Evolutionary conservation across 2,329 filamentous ascomycete species (phyloP), one percentile per base, ranked within the genome.

Genomic region (Neonectria coccinea): DNA sequence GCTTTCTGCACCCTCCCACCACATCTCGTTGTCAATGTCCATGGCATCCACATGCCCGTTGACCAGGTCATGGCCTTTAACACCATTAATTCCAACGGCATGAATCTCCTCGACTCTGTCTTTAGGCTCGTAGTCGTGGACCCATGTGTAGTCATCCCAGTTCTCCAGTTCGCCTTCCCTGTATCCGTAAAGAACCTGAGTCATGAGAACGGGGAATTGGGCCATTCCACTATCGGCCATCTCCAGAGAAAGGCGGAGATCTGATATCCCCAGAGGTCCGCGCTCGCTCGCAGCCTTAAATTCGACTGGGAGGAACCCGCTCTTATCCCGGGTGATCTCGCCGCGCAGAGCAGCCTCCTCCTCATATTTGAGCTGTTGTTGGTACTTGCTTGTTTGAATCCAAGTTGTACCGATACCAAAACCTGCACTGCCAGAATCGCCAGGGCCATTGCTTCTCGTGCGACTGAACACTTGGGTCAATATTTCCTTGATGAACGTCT

Each of bases 301-400:
- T 78, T 97, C 94, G 39, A 94, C 82, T 0, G 94, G 95, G 6
- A 97, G 80, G 29, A 97, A 79, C 1, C 94, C 94, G 52, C 87
- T 90, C 64, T 91, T 90, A 63, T 94, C 92, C 69, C 92, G 86
- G 18, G 86, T 83, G 1, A 97, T 77, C 71, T 94, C 92, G 5
- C 94, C 93, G n/a, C 88, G 85, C 44, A 89, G 85, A 27, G 88
- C 89, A 0, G 88, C 86, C 47, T 91, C 86, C 75, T 97, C 94
- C 77, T 97, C 94, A 51, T 84, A 83, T 59, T 89, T 88, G 11
- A 97, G 84, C 75, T 93, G 92, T 63, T 87, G 85, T 67, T 88
- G 89, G 79, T 95, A 97, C 63, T 88, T 90, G 70, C 90, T 87
- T 2, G 93, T 97, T 76, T 94, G 91, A 63, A 97, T 88, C 83